A percentile compares a stretch with the other conserved stretches of the same genome.
These are phyloP conservation scores for Rhipidocladum racemiflorum DNA, from an alignment of 176 grass and related monocot species.

Conservation along the genomic window DNA sequence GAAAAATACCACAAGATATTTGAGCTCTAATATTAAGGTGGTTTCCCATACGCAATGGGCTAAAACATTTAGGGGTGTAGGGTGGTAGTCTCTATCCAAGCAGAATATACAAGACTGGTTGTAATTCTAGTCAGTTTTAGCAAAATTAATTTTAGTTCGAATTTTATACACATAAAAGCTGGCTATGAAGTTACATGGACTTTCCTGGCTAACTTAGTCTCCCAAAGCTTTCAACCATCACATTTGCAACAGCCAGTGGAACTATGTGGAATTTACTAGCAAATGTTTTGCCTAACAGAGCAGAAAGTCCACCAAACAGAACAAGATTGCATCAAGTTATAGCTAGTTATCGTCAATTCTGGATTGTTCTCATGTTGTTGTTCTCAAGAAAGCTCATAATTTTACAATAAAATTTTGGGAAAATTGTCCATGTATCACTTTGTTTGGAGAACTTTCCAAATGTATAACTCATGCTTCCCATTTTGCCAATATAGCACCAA, in stretches of 20 bases:
- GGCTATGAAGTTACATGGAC: background rate
- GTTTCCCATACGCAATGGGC: background rate
- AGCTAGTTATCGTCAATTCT: background rate
- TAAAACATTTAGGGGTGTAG: background rate
- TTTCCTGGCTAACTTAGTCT: background rate
- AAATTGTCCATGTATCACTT: background rate
- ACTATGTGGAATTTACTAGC: background rate
- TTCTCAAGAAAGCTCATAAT: background rate
- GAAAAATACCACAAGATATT: background rate
- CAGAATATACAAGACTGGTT: background rate
- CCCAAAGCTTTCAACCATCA: background rate
- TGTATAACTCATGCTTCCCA: background rate
- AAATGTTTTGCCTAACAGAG: background rate
- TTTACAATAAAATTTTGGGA: background rate
- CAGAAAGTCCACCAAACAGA: background rate
- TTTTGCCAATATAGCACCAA: background rate
- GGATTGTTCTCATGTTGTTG: background rate
- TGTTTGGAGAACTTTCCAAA: conserved; percentile 13
- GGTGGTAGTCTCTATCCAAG: background rate
- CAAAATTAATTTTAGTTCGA: background rate
- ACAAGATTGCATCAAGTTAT: background rate
- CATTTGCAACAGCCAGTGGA: background rate
- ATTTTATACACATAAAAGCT: conserved; percentile 3
- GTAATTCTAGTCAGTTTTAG: background rate
- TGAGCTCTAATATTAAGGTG: background rate